These are phyloP conservation scores for Populus trichocarpa DNA, from an alignment of 441 rosid genomes.

Conservation along the genomic window DNA sequence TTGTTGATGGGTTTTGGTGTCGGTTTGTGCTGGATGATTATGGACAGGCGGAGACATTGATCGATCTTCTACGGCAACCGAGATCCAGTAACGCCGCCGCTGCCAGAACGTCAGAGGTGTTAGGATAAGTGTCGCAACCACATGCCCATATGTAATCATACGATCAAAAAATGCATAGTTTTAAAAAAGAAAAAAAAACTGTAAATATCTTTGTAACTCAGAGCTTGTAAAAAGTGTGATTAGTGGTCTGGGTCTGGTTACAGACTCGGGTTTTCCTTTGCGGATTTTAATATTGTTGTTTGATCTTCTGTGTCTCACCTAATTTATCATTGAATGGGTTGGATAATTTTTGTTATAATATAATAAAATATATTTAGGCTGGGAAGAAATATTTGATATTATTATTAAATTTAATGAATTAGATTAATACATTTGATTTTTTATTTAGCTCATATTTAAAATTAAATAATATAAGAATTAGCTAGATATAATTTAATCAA, in stretches of 20 bases:
- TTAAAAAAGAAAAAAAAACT: constrained; percentile 4
- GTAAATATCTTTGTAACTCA: constrained; percentile 32
- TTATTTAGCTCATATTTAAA: no score
- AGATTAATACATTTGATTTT: no score
- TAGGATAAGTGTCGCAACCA: constrained; percentile 30
- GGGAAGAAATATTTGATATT: not conserved
- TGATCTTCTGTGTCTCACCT: not conserved
- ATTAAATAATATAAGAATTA: no score
- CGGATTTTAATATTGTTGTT: not conserved
- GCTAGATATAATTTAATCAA: no score
- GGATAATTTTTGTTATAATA: no score
- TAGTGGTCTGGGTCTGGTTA: constrained; percentile 9
- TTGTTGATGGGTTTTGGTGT: constrained; percentile 18
- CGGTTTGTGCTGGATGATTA: constrained; percentile 22
- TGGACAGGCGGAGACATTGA: constrained; percentile 73
- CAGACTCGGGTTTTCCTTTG: not conserved
- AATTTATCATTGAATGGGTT: no score
- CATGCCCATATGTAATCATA: constrained; percentile 27
- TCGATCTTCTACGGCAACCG: constrained; percentile 78
- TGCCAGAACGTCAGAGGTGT: constrained; percentile 44
- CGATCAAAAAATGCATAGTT: constrained; percentile 1
- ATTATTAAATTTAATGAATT: no score
- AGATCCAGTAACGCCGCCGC: constrained; percentile 64
- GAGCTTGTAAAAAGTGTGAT: constrained; percentile 14
- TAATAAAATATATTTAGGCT: not conserved